phyloP scores from a whole-genome alignment of 2,329 filamentous ascomycete species.

The Xylaria sp. region DNA sequence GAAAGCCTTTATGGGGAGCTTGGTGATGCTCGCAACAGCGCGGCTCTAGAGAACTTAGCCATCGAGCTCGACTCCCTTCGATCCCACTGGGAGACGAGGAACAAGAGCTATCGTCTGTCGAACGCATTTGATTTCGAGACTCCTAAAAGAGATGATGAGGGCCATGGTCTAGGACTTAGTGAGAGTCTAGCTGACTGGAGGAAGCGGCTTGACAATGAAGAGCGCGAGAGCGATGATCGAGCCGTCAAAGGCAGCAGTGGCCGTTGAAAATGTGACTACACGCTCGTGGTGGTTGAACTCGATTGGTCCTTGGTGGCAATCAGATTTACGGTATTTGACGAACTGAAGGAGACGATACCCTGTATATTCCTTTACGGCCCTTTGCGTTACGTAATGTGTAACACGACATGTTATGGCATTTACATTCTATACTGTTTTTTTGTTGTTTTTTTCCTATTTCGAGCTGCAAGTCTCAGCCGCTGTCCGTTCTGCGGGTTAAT shows the following conservation, averaged over 20 bases:
- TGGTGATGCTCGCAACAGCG: constrained; percentile 62
- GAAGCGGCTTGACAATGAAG: constrained; percentile 71
- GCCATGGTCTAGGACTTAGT: constrained; percentile 59
- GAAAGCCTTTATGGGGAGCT: constrained; percentile 68
- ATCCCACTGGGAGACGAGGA: constrained; percentile 93
- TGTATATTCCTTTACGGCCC: constrained; percentile 30
- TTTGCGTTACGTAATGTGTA: constrained; percentile 31
- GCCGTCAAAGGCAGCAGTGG: constrained; percentile 28
- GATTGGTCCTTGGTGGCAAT: not conserved
- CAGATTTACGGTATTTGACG: constrained; percentile 20
- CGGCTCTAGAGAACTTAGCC: constrained; percentile 86
- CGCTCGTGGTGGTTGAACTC: not conserved
- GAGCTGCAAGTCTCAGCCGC: constrained; percentile 1
- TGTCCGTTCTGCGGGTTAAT: constrained; percentile 1
- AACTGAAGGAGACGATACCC: constrained; percentile 30
- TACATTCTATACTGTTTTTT: constrained; percentile 21
- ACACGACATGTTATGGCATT: constrained; percentile 33
- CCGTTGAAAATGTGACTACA: constrained; percentile 15
- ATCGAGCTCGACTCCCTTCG: constrained; percentile 90
- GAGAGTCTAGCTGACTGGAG: constrained; percentile 81
- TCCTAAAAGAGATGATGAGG: constrained; percentile 52
- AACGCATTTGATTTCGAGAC: constrained; percentile 85
- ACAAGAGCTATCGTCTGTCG: constrained; percentile 91
- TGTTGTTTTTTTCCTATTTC: constrained; percentile 15
- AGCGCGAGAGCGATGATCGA: constrained; percentile 38